A percentile compares a stretch with the other conserved stretches of the same genome.
Conservation (phyloP, 495 filamentous ascomycete species). For the Pseudomonodictys pantanalensis region DNA sequence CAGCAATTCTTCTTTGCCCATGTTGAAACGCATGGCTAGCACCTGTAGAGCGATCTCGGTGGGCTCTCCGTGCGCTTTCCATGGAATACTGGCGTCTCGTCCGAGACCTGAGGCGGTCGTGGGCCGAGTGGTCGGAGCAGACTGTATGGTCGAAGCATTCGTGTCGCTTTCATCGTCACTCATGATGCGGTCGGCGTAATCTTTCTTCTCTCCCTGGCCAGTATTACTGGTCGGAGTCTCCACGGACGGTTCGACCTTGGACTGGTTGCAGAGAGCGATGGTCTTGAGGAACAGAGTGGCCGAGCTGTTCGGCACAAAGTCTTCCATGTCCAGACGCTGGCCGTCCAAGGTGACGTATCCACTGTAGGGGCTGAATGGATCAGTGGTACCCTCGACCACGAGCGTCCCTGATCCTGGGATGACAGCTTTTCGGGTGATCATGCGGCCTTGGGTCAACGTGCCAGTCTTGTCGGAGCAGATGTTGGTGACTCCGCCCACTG, state of each 20-base stretch:
- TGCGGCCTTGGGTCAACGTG: constrained; percentile 60
- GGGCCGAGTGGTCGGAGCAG: constrained; percentile 2
- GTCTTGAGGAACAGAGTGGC: constrained; percentile 36
- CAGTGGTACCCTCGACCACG: constrained; percentile 30
- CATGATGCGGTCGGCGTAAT: not conserved
- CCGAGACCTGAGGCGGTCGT: constrained; percentile 16
- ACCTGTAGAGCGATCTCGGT: constrained; percentile 58
- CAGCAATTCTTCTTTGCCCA: constrained; percentile 50
- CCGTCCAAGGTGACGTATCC: constrained; percentile 28
- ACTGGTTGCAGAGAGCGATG: constrained; percentile 36
- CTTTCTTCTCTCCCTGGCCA: not conserved
- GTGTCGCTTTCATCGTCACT: constrained; percentile 27
- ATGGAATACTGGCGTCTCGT: constrained; percentile 20
- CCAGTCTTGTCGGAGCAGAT: constrained; percentile 65
- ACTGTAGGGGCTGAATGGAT: constrained; percentile 37
- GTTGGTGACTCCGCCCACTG: constrained; percentile 57
- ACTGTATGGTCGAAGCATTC: constrained; percentile 15
- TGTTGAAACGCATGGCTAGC: constrained; percentile 48
- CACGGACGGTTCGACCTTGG: constrained; percentile 16
- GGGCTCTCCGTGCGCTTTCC: constrained; percentile 53
- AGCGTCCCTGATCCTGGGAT: constrained; percentile 36
- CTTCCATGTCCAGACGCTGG: constrained; percentile 14
- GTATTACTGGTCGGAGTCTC: not conserved
- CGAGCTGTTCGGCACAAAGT: constrained; percentile 31
- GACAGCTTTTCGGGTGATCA: constrained; percentile 55